Evolutionary conservation across 768 basidiomycete species (phyloP).

Genomic region (Boletus tylopilopsis): DNA sequence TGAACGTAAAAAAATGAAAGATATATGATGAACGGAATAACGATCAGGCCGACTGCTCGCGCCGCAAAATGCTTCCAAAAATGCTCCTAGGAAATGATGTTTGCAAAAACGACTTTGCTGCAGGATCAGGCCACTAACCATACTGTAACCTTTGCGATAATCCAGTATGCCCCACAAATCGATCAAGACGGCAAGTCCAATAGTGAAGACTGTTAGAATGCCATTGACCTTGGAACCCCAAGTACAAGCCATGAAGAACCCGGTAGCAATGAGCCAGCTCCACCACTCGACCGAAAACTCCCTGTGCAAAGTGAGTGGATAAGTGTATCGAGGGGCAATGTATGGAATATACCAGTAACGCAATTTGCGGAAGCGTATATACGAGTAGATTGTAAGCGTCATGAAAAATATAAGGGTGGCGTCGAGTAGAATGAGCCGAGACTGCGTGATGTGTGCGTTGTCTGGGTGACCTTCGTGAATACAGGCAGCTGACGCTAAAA

Average conservation of each 20-base stretch:
- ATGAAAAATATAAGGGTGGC: slow-evolving; percentile 95
- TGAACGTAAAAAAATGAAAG: slow-evolving; percentile 96
- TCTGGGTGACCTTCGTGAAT: slow-evolving; percentile 47
- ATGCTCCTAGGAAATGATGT: slow-evolving; percentile 55
- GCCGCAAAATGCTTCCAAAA: slow-evolving; percentile 89
- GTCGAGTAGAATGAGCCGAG: slow-evolving; percentile 94
- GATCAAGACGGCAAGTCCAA: slow-evolving; percentile 88
- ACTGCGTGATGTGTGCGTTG: slow-evolving; percentile 93
- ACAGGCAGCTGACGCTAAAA: not conserved
- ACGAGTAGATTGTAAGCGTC: slow-evolving; percentile 87
- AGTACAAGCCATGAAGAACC: slow-evolving; percentile 91
- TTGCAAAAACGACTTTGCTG: not conserved
- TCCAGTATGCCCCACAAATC: slow-evolving; percentile 96
- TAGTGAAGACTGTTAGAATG: slow-evolving; percentile 80
- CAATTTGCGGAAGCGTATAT: slow-evolving; percentile 91
- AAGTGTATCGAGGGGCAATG: not conserved
- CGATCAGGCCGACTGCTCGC: slow-evolving; percentile 78
- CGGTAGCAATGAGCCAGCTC: slow-evolving; percentile 88
- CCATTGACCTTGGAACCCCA: slow-evolving; percentile 99
- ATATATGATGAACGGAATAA: slow-evolving; percentile 87
- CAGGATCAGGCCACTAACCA: slow-evolving; percentile 45
- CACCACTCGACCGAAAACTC: slow-evolving; percentile 92
- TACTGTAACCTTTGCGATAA: slow-evolving; percentile 68
- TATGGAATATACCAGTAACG: slow-evolving; percentile 67
- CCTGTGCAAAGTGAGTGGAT: slow-evolving; percentile 37